These are phyloP conservation scores for Cicer cuneatum DNA, from an alignment of 306 rosid genomes.

Conservation along the genomic window DNA sequence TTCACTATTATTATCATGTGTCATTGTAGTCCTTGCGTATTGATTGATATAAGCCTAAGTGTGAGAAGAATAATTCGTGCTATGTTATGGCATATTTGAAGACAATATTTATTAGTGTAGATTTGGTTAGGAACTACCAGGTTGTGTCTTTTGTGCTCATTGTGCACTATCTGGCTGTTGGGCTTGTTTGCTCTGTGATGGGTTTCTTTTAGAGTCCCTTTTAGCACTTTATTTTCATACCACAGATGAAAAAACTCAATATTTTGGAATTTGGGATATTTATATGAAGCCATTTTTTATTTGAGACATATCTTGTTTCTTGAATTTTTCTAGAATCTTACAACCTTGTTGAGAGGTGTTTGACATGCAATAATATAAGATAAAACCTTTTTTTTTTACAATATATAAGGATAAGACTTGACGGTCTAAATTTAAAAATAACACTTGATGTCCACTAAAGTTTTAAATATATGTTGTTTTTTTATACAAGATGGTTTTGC, in stretches of 20 bases:
- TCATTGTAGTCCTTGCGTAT: constrained; percentile 33
- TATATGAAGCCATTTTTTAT: neutral
- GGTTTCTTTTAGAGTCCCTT: too few species aligned
- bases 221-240: neutral
- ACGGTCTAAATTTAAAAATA: too few species aligned
- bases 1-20: constrained; percentile 32
- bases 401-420: too few species aligned
- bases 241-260: neutral
- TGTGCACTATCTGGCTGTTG: neutral
- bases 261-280: neutral
- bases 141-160: neutral
- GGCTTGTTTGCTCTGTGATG: neutral
- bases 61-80: neutral
- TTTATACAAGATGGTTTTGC: too few species aligned
- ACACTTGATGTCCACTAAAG: too few species aligned
- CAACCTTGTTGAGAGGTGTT: neutral
- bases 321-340: neutral
- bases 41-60: constrained; percentile 25
- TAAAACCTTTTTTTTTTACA: too few species aligned
- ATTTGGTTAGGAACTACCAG: neutral
- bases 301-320: neutral
- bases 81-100: neutral
- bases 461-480: too few species aligned
- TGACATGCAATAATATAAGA: too few species aligned
- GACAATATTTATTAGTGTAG: neutral